Conservation (phyloP, 1,284 basidiomycete genomes). For the Tetrapyrgos nigripes region DNA sequence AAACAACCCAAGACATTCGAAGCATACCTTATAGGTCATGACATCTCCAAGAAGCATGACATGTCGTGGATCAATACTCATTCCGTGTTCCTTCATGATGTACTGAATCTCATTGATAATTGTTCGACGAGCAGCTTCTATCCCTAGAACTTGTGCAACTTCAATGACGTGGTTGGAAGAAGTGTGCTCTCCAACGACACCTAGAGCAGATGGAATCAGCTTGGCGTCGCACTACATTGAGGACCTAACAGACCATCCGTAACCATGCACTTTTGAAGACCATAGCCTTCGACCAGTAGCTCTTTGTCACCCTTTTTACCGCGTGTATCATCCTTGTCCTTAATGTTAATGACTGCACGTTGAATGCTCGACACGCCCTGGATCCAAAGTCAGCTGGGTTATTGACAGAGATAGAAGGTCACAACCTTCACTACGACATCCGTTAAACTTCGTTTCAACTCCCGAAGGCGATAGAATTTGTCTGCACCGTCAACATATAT, state of each 20-base stretch:
- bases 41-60: constrained; percentile 99
- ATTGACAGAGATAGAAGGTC: background rate
- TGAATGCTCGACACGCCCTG: constrained; percentile 87
- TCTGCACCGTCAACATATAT: constrained; percentile 88
- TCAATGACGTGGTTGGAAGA: constrained; percentile 99
- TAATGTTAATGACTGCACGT: constrained; percentile 92
- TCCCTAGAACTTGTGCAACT: constrained; percentile 92
- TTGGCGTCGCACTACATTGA: background rate
- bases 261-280: constrained; percentile 96
- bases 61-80: constrained; percentile 99
- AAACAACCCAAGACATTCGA: background rate
- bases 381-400: background rate
- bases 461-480: constrained; percentile 89
- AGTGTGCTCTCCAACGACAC: constrained; percentile 91
- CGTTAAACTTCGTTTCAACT: constrained; percentile 82
- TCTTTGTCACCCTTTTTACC: constrained; percentile 87
- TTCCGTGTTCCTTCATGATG: constrained; percentile 97
- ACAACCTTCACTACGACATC: constrained; percentile 88
- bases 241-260: constrained; percentile 79
- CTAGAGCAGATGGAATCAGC: constrained; percentile 41
- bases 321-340: constrained; percentile 78
- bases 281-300: constrained; percentile 95
- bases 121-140: constrained; percentile 94
- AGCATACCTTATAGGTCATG: constrained; percentile 93
- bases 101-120: constrained; percentile 98